These are phyloP conservation scores for Fusarium stilboides DNA, from an alignment of 2,329 filamentous ascomycete genomes.

Conservation along the genomic window DNA sequence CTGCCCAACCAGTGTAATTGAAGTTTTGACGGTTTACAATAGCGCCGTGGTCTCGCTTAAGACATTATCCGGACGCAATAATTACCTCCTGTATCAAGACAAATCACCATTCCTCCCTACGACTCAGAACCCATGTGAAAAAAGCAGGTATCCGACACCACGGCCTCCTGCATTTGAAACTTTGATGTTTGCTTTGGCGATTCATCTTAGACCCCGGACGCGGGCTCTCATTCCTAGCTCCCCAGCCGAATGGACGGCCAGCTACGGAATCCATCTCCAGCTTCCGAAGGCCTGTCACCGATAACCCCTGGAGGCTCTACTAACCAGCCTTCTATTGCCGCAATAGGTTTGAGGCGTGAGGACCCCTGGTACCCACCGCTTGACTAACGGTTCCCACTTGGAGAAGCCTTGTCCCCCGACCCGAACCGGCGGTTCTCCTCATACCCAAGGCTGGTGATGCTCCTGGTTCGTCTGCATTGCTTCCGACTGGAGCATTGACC, in stretches of 20 bases:
- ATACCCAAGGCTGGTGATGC: conserved; percentile 26
- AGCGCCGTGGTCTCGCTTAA: conserved; percentile 12
- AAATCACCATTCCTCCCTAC: conserved; percentile 10
- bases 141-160: conserved; percentile 21
- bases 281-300: conserved; percentile 27
- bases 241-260: conserved; percentile 16
- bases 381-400: conserved; percentile 16
- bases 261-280: conserved; percentile 33
- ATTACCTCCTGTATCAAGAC: conserved; percentile 2
- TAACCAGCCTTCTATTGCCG: conserved; percentile 15
- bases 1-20: conserved; percentile 1
- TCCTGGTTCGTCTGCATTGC: conserved; percentile 24
- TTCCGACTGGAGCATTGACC: conserved; percentile 18
- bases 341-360: conserved; percentile 27
- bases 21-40: conserved; percentile 9
- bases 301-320: conserved; percentile 2
- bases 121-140: conserved; percentile 28
- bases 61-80: conserved; percentile 24
- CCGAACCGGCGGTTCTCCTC: conserved; percentile 43
- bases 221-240: conserved; percentile 34
- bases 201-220: conserved; percentile 26
- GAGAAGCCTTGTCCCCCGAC: conserved; percentile 30
- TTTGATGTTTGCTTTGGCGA: conserved; percentile 34
- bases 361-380: conserved; percentile 15
- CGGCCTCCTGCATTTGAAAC: conserved; percentile 37